Conservation (phyloP, 768 basidiomycete genomes). For the Termitomyces sp. region DNA sequence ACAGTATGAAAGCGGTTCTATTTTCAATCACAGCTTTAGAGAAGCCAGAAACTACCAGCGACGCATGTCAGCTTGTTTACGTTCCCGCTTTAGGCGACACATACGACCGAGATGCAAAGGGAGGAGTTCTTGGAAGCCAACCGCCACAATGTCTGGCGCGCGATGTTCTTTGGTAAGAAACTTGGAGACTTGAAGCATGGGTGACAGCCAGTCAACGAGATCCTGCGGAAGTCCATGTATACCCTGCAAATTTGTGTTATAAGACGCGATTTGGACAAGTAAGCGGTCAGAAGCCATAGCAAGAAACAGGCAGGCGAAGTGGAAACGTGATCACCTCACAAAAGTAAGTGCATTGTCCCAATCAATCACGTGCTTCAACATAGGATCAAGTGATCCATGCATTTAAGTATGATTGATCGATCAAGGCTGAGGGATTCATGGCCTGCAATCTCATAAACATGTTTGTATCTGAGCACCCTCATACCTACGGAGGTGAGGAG, state of each 20-base stretch:
- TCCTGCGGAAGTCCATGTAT: conserved; percentile 71
- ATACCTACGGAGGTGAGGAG: too few relatives aligned
- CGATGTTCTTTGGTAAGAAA: conserved; percentile 58
- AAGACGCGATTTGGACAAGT: conserved; percentile 79
- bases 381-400: too few relatives aligned
- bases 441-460: too few relatives aligned
- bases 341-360: background rate
- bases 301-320: background rate
- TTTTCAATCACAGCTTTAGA: conserved; percentile 65
- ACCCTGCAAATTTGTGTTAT: conserved; percentile 89
- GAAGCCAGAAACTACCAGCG: conserved; percentile 63
- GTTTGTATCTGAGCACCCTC: too few relatives aligned
- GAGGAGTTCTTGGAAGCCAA: conserved; percentile 91
- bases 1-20: conserved; percentile 65
- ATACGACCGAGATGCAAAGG: conserved; percentile 83
- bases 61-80: conserved; percentile 4
- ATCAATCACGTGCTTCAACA: too few relatives aligned
- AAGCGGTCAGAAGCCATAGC: conserved; percentile 26
- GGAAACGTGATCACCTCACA: background rate
- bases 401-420: too few relatives aligned
- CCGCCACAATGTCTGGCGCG: conserved; percentile 82
- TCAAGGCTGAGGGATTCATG: too few relatives aligned
- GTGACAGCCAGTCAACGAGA: conserved; percentile 87
- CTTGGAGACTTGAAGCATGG: conserved; percentile 70
- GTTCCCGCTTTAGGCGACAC: conserved; percentile 23